These are phyloP conservation scores for Bacidia gigantensis DNA, from an alignment of 495 filamentous ascomycete species.

Conservation along the genomic window DNA sequence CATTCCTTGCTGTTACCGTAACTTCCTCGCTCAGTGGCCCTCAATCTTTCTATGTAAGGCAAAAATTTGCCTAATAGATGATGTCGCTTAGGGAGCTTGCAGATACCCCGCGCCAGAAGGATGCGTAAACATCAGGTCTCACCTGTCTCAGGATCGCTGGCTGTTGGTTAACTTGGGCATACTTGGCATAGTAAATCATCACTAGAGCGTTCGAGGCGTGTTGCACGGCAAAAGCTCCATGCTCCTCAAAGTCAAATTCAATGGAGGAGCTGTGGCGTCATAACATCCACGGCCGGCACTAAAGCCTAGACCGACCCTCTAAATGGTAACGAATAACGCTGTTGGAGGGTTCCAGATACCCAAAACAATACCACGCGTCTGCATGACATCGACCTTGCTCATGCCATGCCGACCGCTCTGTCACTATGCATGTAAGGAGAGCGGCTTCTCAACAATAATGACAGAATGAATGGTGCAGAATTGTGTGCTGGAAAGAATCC, in stretches of 20 bases:
- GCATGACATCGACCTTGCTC: conserved; percentile 2
- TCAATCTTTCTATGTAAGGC: neutral
- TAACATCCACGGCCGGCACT: conserved; percentile 1
- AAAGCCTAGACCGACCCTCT: conserved; percentile 3
- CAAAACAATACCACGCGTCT: neutral
- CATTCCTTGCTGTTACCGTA: neutral
- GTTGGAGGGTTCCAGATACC: neutral
- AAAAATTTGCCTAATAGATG: neutral
- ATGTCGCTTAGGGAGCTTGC: neutral
- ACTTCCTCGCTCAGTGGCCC: neutral
- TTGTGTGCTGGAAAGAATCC: too few relatives aligned
- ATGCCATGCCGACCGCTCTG: neutral
- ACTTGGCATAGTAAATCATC: neutral
- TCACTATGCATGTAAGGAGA: conserved; percentile 3
- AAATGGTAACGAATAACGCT: conserved; percentile 2
- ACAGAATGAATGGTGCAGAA: too few relatives aligned
- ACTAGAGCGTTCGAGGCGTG: neutral
- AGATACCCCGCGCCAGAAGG: neutral
- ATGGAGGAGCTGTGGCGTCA: neutral
- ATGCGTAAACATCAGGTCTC: neutral
- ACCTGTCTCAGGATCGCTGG: neutral
- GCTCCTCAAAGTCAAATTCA: conserved; percentile 14
- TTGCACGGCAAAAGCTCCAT: neutral
- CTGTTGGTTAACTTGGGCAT: too few relatives aligned
- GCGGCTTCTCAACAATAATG: neutral